These are phyloP conservation scores for Bathelium albidoporum DNA, from an alignment of 495 filamentous ascomycete species.

Conservation along the genomic window DNA sequence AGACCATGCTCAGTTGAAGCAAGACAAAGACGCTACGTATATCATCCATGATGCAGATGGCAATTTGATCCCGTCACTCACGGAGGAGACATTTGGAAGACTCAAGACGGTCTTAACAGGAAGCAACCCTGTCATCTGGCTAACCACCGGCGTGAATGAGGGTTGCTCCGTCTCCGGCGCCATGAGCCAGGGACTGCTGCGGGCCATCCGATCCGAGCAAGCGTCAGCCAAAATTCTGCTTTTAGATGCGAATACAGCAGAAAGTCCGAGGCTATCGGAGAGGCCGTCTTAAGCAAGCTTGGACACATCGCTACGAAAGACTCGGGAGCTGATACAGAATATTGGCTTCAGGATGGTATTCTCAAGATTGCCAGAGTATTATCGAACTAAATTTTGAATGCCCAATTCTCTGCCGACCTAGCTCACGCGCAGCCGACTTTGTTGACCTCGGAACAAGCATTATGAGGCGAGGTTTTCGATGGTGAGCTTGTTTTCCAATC, in stretches of 20 bases:
- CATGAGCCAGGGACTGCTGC: conserved; percentile 5
- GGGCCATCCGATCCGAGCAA: conserved; percentile 2
- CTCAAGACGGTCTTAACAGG: background rate
- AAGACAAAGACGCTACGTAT: background rate
- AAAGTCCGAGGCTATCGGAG: background rate
- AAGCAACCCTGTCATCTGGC: conserved; percentile 1
- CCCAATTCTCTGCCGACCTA: background rate
- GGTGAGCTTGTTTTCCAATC: background rate
- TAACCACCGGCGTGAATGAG: conserved; percentile 7
- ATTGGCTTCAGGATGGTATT: conserved; percentile 21
- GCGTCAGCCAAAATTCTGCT: background rate
- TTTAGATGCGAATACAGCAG: background rate
- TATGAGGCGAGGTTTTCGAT: background rate
- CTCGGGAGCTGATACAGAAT: conserved; percentile 19
- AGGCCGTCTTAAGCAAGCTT: conserved; percentile 1
- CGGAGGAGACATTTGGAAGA: background rate
- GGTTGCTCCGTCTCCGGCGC: background rate
- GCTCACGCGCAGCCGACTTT: background rate
- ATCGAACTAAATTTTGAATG: background rate
- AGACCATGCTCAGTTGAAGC: background rate
- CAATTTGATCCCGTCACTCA: background rate
- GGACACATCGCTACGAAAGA: conserved; percentile 13
- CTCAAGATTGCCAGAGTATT: conserved; percentile 16
- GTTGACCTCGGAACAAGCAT: background rate
- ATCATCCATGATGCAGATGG: background rate